phyloP scores from a whole-genome alignment of 768 basidiomycete genomes.

The Rhodotorula kratochvilovae region DNA sequence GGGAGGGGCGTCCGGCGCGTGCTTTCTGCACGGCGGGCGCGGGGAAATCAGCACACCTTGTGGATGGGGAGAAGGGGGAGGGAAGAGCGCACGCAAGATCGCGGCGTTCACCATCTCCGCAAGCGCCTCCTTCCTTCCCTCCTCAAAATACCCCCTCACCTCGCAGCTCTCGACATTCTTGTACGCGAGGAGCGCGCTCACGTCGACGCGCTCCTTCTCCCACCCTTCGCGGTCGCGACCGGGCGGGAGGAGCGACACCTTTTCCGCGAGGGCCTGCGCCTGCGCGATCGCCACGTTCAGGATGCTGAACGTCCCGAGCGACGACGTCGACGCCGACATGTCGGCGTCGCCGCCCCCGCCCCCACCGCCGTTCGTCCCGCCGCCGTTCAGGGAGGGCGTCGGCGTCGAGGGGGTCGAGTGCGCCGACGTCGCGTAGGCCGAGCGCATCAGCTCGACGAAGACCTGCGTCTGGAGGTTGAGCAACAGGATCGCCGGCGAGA shows the following conservation, averaged over 20 bases:
- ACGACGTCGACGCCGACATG: constrained; percentile 25
- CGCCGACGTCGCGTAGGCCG: constrained; percentile 52
- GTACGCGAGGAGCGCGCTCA: constrained; percentile 77
- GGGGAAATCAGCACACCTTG: accelerated
- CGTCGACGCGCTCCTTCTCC: constrained; percentile 65
- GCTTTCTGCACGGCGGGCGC: too few species aligned
- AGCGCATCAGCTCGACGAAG: constrained; percentile 80
- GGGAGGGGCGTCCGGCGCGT: constrained; percentile 14
- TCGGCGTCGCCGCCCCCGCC: constrained; percentile 17
- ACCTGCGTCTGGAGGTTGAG: constrained; percentile 81
- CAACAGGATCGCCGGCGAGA: constrained; percentile 67
- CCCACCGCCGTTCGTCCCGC: not conserved
- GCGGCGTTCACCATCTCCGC: constrained; percentile 85
- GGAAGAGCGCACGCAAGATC: constrained; percentile 63
- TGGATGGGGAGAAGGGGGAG: not conserved
- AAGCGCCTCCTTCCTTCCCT: constrained; percentile 70
- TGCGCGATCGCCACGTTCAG: constrained; percentile 45
- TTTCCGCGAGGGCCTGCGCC: constrained; percentile 62
- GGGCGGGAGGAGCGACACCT: constrained; percentile 58
- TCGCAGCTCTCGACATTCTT: constrained; percentile 70
- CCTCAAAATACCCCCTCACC: constrained; percentile 67
- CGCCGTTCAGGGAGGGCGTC: constrained; percentile 15
- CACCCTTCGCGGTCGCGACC: constrained; percentile 60
- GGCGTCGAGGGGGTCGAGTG: constrained; percentile 31
- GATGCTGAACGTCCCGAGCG: constrained; percentile 16